Evolutionary conservation across 192 early-diverging fungal genomes (phyloP).

Genomic region (Coemansia sp.): DNA sequence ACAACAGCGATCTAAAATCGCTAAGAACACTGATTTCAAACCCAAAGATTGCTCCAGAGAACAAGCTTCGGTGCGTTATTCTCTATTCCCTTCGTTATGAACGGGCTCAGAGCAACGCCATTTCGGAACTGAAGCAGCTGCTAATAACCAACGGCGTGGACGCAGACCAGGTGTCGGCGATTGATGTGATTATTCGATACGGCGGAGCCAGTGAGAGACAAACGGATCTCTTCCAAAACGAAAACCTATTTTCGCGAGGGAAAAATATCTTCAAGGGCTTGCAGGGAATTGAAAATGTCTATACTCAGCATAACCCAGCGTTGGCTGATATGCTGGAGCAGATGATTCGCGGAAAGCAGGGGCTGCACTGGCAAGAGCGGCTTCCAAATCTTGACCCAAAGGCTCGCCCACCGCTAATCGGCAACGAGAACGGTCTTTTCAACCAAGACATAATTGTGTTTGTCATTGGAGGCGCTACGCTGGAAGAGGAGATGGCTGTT

Average conservation of each 20-base stretch:
- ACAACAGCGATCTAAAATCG: constrained; percentile 81
- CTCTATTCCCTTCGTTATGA: constrained; percentile 94
- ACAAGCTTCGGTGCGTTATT: constrained; percentile 77
- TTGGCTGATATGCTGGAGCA: constrained; percentile 77
- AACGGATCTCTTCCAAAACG: constrained; percentile 87
- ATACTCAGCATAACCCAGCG: constrained; percentile 93
- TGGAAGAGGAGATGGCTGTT: constrained; percentile 88
- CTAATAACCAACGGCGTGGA: constrained; percentile 72
- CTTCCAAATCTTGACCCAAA: constrained; percentile 54
- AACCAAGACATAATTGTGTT: constrained; percentile 97
- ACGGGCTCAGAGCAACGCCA: constrained; percentile 70
- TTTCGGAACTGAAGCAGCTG: constrained; percentile 69
- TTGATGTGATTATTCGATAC: constrained; percentile 74
- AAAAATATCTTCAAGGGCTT: constrained; percentile 92
- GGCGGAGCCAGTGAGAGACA: constrained; percentile 77
- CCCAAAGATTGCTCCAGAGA: constrained; percentile 65
- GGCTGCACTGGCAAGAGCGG: constrained; percentile 50
- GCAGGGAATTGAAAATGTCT: constrained; percentile 97
- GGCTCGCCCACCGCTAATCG: constrained; percentile 25
- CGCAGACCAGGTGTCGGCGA: constrained; percentile 67
- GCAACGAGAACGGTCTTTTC: constrained; percentile 51
- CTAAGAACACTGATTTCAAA: constrained; percentile 60
- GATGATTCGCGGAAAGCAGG: constrained; percentile 68
- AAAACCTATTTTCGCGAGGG: constrained; percentile 81
- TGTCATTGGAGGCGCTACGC: constrained; percentile 93